These are phyloP conservation scores for Aschersonia sp. DNA, from an alignment of 2,329 filamentous ascomycete species.

Conservation along the genomic window DNA sequence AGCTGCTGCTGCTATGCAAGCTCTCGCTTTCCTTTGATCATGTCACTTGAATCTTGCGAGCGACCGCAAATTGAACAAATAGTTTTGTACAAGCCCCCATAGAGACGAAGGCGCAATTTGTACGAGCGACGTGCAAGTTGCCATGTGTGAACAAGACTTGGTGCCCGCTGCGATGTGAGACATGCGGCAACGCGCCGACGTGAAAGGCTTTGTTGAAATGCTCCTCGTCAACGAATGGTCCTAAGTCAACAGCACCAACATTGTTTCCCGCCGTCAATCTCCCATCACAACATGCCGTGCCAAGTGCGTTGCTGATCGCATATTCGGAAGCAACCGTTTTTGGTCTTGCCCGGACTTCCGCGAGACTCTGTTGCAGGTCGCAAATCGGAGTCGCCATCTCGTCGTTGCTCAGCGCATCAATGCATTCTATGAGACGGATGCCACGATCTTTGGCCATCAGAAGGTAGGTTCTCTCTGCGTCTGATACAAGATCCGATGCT, in stretches of 20 bases:
- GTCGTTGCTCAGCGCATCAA: constrained; percentile 2
- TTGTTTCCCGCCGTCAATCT: constrained; percentile 1
- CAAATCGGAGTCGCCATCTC: neutral
- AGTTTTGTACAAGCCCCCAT: no score
- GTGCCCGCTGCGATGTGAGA: constrained; percentile 2
- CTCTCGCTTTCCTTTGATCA: no score
- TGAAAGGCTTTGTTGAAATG: constrained; percentile 5
- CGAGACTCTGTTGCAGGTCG: neutral
- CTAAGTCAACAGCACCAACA: constrained; percentile 2
- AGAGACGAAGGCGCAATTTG: no score
- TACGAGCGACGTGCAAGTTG: constrained; percentile 10
- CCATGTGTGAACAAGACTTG: constrained; percentile 28
- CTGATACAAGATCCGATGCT: constrained; percentile 1
- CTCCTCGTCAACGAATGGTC: constrained; percentile 4
- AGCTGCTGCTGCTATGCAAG: no score
- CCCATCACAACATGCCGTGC: constrained; percentile 1
- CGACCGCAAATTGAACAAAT: no score
- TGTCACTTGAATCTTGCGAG: no score
- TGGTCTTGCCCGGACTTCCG: constrained; percentile 1
- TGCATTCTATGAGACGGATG: neutral
- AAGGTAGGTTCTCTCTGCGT: neutral
- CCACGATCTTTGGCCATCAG: neutral
- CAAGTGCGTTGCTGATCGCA: neutral
- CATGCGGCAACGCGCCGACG: neutral
- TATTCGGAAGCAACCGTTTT: constrained; percentile 1